These are phyloP conservation scores for Penicillium mononematosum DNA, from an alignment of 495 filamentous ascomycete species.

Conservation along the genomic window DNA sequence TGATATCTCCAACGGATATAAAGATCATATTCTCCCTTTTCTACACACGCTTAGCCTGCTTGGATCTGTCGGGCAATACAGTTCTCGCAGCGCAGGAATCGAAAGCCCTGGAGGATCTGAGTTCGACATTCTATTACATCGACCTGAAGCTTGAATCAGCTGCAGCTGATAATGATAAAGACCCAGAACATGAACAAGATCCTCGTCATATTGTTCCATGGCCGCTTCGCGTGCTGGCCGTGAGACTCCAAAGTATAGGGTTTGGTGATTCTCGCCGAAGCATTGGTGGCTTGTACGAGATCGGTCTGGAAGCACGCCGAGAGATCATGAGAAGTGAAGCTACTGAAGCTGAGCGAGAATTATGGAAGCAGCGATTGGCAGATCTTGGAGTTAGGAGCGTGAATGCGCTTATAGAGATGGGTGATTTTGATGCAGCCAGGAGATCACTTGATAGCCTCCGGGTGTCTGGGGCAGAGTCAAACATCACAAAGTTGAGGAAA, in stretches of 20 bases:
- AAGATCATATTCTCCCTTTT: slow-evolving; percentile 70
- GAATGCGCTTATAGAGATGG: slow-evolving; percentile 85
- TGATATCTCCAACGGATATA: slow-evolving; percentile 55
- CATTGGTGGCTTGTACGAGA: slow-evolving; percentile 85
- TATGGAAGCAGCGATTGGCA: slow-evolving; percentile 67
- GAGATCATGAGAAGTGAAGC: slow-evolving; percentile 43
- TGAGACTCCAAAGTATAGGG: slow-evolving; percentile 79
- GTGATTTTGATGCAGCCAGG: slow-evolving; percentile 74
- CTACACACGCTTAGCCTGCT: slow-evolving; percentile 78
- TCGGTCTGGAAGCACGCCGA: slow-evolving; percentile 70
- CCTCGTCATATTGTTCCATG: slow-evolving; percentile 72
- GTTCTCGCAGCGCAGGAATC: slow-evolving; percentile 81
- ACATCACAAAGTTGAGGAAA: slow-evolving; percentile 42
- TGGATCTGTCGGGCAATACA: slow-evolving; percentile 69
- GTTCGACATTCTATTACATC: slow-evolving; percentile 65
- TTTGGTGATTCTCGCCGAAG: slow-evolving; percentile 79
- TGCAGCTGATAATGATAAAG: slow-evolving; percentile 35
- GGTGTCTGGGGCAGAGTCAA: slow-evolving; percentile 35
- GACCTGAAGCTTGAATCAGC: slow-evolving; percentile 25
- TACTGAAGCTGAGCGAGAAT: slow-evolving; percentile 36
- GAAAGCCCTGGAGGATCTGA: slow-evolving; percentile 78
- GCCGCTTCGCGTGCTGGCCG: slow-evolving; percentile 77
- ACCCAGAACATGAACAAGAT: slow-evolving; percentile 27
- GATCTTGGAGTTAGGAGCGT: slow-evolving; percentile 79
- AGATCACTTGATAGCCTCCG: slow-evolving; percentile 56